A percentile compares a stretch with the other conserved stretches of the same genome.
These are phyloP conservation scores for Boletellus deceptivus DNA, from an alignment of 1,284 basidiomycete genomes.

Conservation along the genomic window DNA sequence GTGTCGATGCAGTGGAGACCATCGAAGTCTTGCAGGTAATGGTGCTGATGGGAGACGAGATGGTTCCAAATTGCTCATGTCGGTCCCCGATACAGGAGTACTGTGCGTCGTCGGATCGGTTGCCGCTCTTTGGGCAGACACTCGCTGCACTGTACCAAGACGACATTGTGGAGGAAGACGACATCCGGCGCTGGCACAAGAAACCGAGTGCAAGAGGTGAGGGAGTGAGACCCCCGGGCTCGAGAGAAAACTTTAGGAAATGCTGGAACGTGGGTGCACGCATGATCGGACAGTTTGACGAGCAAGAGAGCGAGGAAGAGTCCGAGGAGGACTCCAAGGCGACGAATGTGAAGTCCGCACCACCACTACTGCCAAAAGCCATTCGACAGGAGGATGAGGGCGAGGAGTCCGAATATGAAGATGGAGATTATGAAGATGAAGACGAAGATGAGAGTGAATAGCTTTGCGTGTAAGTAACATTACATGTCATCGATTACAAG, in stretches of 20 bases:
- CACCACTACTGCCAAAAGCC: constrained; percentile 1
- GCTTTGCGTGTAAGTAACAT: constrained; percentile 1
- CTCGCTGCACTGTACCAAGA: constrained; percentile 73
- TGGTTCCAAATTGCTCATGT: constrained; percentile 6
- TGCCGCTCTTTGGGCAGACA: constrained; percentile 71
- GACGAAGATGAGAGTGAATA: constrained; percentile 20
- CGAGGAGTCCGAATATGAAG: constrained; percentile 24
- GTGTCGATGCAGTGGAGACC: constrained; percentile 73
- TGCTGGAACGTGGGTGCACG: constrained; percentile 69
- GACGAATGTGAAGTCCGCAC: background rate
- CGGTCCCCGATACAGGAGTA: constrained; percentile 43
- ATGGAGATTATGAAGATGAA: constrained; percentile 17
- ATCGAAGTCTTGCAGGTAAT: constrained; percentile 67
- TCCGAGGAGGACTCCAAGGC: constrained; percentile 19
- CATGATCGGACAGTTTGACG: constrained; percentile 77
- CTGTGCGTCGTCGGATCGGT: constrained; percentile 58
- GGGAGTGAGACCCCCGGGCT: constrained; percentile 39
- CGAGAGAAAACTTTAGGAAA: constrained; percentile 57
- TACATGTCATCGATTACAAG: constrained; percentile 5
- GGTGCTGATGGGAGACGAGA: constrained; percentile 6
- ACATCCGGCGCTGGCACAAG: constrained; percentile 70
- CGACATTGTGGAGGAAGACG: constrained; percentile 77
- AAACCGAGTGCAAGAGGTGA: constrained; percentile 50
- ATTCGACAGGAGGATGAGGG: constrained; percentile 18
- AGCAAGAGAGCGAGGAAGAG: constrained; percentile 62